These are phyloP conservation scores for Malassezia caprae DNA, from an alignment of 1,284 basidiomycete species.

Conservation along the genomic window DNA sequence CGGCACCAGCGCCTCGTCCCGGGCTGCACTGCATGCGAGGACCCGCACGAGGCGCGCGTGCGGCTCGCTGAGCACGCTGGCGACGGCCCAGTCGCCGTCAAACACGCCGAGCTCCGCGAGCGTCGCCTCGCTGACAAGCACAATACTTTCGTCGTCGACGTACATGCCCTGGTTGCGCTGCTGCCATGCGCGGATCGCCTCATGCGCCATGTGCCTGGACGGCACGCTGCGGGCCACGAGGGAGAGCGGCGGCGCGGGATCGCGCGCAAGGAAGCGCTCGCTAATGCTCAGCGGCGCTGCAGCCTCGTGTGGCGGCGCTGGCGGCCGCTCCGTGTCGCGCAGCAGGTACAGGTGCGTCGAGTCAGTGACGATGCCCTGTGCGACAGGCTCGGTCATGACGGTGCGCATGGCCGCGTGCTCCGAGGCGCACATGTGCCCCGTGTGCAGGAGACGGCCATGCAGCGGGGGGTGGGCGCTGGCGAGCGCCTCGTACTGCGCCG, in stretches of 20 bases:
- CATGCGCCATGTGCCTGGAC: not conserved
- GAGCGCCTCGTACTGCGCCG: conserved; percentile 18
- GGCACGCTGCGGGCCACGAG: conserved; percentile 6
- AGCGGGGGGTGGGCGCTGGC: conserved; percentile 10
- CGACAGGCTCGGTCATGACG: conserved; percentile 36
- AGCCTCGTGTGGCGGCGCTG: not conserved
- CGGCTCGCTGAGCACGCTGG: conserved; percentile 12
- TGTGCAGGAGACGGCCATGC: conserved; percentile 26
- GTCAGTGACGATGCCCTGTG: conserved; percentile 29
- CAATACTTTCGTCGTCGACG: conserved; percentile 32
- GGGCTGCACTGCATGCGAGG: not conserved
- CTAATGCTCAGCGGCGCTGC: conserved; percentile 21
- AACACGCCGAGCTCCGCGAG: conserved; percentile 66
- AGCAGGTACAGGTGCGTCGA: conserved; percentile 27
- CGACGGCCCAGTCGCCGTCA: conserved; percentile 74
- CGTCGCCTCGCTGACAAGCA: conserved; percentile 50
- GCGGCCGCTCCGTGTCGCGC: not conserved
- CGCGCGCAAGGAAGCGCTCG: conserved; percentile 34
- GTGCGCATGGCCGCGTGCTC: not conserved
- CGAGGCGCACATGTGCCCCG: conserved; percentile 21
- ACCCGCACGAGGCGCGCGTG: conserved; percentile 28
- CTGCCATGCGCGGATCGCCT: conserved; percentile 27
- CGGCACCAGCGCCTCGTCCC: conserved; percentile 19
- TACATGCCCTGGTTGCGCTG: conserved; percentile 18
- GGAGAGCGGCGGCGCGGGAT: conserved; percentile 21